Evolutionary conservation across 1,139 yeast species (phyloP), one percentile per base, ranked within the genome.

Genomic region (Yamadazyma membranifaciens): DNA sequence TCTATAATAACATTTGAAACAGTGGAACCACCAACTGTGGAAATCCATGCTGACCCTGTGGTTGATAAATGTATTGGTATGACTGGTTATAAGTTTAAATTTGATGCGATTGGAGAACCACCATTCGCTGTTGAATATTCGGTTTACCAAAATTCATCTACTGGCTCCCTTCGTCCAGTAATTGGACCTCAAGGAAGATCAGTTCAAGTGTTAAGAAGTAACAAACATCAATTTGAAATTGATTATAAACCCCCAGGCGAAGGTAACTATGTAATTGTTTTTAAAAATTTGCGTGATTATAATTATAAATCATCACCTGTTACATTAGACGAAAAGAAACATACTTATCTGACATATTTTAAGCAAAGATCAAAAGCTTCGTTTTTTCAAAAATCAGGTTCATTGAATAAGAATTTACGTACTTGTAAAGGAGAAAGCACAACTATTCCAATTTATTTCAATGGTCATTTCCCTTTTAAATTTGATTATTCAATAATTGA

Each of bases 11-110:
- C 25, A 1, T 40, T 71, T 2, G 45, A 43, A 11, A 45, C 56
- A 3, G 74, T 73, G 1, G 47, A 61, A 0, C 69, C 67, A 12
- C 92, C 92, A 2, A 60, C 56, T 43, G 73, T 81, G 50, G 67
- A 58, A 39, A 80, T 85, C 5, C 48, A 56, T 4, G 77, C 87
- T 1, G 66, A 69, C 3, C 81, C 89, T 2, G 79, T 91, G 2
- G 69, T 80, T 29, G 98, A 92, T 55, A 80, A 84, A 44, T 92
- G 99, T 65, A 86, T 94, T 27, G 98, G 98, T 1, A 87, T 91
- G 39, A 82, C 88, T 9, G 98, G 98, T 0, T 78, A 73, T 50
- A 66, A 68, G 17, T 80, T 88, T 44, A 76, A 77, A 36, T 89
- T 91, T 48, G 83, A 79, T 36, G 73, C 87, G 39, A 65, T 76